These are phyloP conservation scores for Gentiana straminea DNA, from an alignment of 257 asterid genomes.

Conservation along the genomic window DNA sequence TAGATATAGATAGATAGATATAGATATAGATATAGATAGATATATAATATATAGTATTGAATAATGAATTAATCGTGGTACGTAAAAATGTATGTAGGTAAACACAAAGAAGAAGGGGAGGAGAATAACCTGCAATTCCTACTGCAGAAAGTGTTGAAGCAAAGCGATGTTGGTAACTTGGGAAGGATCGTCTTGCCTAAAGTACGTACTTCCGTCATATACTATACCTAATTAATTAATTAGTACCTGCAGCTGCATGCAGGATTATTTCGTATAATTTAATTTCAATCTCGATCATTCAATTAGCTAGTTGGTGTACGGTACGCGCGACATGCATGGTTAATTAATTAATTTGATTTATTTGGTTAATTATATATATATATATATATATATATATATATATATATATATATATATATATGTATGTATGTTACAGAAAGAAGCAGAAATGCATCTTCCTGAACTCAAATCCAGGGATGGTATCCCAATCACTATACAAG, in stretches of 20 bases:
- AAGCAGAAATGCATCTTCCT: slow-evolving; percentile 88
- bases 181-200: slow-evolving; percentile 97
- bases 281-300: background rate
- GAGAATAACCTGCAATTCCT: slow-evolving; percentile 80
- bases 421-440: slow-evolving; percentile 38
- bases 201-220: slow-evolving; percentile 37
- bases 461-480: slow-evolving; percentile 88
- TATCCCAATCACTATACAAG: slow-evolving; percentile 79
- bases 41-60: no score
- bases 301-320: no score
- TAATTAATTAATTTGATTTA: background rate
- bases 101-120: slow-evolving; percentile 16
- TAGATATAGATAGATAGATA: no score
- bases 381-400: no score
- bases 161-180: slow-evolving; percentile 90
- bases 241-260: background rate
- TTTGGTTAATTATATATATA: no score
- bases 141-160: slow-evolving; percentile 96
- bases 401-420: background rate
- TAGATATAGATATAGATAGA: no score
- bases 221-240: no score
- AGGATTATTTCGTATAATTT: background rate
- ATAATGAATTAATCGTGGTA: no score
- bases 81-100: slow-evolving; percentile 15
- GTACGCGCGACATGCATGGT: no score